Evolutionary conservation across 805 yeast species (phyloP).

Genomic region (Cyberlindnera japonica): DNA sequence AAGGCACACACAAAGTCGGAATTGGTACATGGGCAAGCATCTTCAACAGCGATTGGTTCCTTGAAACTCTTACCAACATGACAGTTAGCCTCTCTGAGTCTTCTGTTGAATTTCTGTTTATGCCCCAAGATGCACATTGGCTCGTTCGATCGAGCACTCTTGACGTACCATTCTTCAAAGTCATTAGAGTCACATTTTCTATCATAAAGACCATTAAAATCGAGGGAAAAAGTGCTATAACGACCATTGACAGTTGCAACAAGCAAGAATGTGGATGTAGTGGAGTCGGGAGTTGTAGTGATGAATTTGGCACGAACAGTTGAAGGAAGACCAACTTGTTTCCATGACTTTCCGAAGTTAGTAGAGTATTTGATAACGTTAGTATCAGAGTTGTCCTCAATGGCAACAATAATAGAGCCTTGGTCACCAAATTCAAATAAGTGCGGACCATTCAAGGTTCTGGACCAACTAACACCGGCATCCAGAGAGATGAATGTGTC

Average conservation of each 20-base stretch:
- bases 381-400: conserved; percentile 39
- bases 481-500: conserved; percentile 67
- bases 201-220: conserved; percentile 54
- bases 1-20: conserved; percentile 67
- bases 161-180: conserved; percentile 62
- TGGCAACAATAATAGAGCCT: conserved; percentile 67
- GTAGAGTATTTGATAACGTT: conserved; percentile 49
- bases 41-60: conserved; percentile 40
- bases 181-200: conserved; percentile 42
- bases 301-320: conserved; percentile 40
- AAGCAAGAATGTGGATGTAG: conserved; percentile 55
- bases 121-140: conserved; percentile 65
- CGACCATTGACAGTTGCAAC: conserved; percentile 35
- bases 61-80: conserved; percentile 34
- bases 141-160: conserved; percentile 29
- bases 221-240: conserved; percentile 36
- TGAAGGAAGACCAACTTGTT: conserved; percentile 42
- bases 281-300: conserved; percentile 65
- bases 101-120: conserved; percentile 56
- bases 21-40: conserved; percentile 60
- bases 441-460: conserved; percentile 49
- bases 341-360: conserved; percentile 75
- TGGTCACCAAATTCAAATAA: conserved; percentile 66
- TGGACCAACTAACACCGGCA: conserved; percentile 73
- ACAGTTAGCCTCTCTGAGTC: conserved; percentile 65